Evolutionary conservation across 257 asterid species (phyloP).

Genomic region (Solanum neorickii): DNA sequence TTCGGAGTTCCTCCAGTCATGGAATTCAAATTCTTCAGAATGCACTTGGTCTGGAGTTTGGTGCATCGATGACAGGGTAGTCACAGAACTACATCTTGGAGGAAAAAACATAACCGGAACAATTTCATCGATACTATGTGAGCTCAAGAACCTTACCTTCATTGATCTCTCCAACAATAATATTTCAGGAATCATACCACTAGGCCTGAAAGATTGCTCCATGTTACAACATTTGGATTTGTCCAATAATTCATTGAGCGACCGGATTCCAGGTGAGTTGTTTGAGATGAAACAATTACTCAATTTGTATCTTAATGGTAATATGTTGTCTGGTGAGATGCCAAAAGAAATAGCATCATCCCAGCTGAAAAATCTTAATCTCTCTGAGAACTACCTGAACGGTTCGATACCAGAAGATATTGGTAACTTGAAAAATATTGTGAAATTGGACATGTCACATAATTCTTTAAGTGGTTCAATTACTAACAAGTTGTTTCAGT

Average conservation of each 20-base stretch:
- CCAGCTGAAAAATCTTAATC: not conserved
- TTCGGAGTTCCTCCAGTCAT: conserved; percentile 15
- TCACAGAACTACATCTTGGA: conserved; percentile 2
- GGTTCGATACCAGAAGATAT: conserved; percentile 21
- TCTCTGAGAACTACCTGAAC: conserved; percentile 14
- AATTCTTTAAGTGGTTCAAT: conserved; percentile 16
- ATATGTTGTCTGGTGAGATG: conserved; percentile 13
- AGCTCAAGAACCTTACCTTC: not conserved
- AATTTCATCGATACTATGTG: conserved; percentile 10
- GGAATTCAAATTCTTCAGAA: conserved; percentile 17
- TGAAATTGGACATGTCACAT: conserved; percentile 11
- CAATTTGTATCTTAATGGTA: not conserved
- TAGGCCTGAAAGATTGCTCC: not conserved
- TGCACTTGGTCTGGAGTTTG: conserved; percentile 15
- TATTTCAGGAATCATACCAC: conserved; percentile 10
- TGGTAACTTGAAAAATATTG: conserved; percentile 6
- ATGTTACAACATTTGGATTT: not conserved
- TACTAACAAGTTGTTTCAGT: conserved; percentile 6
- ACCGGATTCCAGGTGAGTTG: conserved; percentile 18
- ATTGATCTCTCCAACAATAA: conserved; percentile 5
- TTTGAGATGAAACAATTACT: conserved; percentile 2
- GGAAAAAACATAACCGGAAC: conserved; percentile 10
- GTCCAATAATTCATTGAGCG: not conserved
- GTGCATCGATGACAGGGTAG: not conserved
- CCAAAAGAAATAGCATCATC: conserved; percentile 1